Percentiles rank a stretch among this genome's conserved stretches.
These are phyloP conservation scores for Penicillium sumatraense DNA, from an alignment of 2,329 filamentous ascomycete species.

Conservation along the genomic window DNA sequence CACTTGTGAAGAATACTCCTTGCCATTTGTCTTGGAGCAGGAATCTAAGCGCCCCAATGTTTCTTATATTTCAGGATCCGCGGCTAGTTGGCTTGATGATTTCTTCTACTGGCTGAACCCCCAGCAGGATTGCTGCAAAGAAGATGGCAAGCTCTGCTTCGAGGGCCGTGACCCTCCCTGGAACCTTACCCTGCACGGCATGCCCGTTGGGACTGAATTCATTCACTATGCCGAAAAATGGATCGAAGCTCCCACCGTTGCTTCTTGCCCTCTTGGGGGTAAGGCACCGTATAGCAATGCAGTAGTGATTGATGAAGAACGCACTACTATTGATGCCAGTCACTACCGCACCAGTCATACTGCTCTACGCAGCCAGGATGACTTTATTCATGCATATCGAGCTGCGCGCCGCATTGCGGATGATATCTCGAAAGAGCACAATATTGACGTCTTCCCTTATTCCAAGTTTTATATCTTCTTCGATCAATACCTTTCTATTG, in stretches of 20 bases:
- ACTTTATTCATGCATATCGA: slow-evolving; percentile 91
- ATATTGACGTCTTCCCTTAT: slow-evolving; percentile 90
- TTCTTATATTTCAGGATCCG: slow-evolving; percentile 84
- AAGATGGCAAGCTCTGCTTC: slow-evolving; percentile 76
- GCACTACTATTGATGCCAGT: slow-evolving; percentile 73
- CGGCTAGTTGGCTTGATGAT: slow-evolving; percentile 96
- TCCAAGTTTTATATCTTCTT: slow-evolving; percentile 99
- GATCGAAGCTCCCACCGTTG: slow-evolving; percentile 77
- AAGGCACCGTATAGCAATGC: slow-evolving; percentile 85
- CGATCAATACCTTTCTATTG: slow-evolving; percentile 90
- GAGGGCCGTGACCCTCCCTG: slow-evolving; percentile 75
- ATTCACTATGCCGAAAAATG: slow-evolving; percentile 83
- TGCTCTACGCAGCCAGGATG: slow-evolving; percentile 81
- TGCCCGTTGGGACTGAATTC: slow-evolving; percentile 94
- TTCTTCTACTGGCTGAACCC: slow-evolving; percentile 98
- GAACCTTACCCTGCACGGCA: slow-evolving; percentile 87
- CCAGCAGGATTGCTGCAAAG: slow-evolving; percentile 74
- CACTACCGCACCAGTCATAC: slow-evolving; percentile 93
- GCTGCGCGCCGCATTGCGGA: slow-evolving; percentile 85
- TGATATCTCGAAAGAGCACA: slow-evolving; percentile 72
- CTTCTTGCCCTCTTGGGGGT: slow-evolving; percentile 85
- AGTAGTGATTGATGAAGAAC: slow-evolving; percentile 74
- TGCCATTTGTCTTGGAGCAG: slow-evolving; percentile 89
- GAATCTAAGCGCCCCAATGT: slow-evolving; percentile 87
- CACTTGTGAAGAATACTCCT: slow-evolving; percentile 79